Evolutionary conservation across 2,329 filamentous ascomycete species (phyloP).

Genomic region (Cytospora leucostoma): DNA sequence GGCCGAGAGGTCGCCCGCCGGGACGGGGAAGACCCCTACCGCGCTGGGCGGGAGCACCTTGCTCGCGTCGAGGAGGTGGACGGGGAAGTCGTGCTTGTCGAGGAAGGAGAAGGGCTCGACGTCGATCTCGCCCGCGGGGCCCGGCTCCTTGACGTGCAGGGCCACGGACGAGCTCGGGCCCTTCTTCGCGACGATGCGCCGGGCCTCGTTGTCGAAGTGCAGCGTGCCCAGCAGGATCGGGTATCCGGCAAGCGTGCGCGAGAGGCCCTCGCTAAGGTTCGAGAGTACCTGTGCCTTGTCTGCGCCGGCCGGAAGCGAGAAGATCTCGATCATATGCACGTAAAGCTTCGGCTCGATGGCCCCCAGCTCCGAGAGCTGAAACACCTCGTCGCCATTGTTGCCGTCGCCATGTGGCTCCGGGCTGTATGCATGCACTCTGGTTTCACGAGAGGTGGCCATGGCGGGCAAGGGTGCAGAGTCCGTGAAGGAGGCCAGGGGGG

Average conservation of each 20-base stretch:
- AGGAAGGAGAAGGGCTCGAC: constrained; percentile 12
- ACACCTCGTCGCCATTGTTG: constrained; percentile 10
- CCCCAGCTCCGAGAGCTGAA: constrained; percentile 17
- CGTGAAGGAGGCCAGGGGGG: background rate
- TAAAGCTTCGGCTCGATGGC: constrained; percentile 19
- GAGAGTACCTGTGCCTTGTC: constrained; percentile 8
- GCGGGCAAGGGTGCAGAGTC: background rate
- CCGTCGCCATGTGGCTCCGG: background rate
- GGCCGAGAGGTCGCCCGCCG: constrained; percentile 9
- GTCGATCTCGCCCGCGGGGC: constrained; percentile 1
- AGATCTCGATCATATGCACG: constrained; percentile 22
- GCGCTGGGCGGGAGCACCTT: constrained; percentile 15
- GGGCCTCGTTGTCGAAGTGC: constrained; percentile 19
- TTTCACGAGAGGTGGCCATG: constrained; percentile 8
- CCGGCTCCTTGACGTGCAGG: constrained; percentile 14
- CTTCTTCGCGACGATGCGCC: constrained; percentile 11
- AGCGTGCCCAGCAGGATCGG: constrained; percentile 14
- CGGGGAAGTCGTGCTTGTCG: constrained; percentile 20
- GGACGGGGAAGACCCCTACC: constrained; percentile 11
- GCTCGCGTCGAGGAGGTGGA: constrained; percentile 19
- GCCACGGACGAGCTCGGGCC: constrained; percentile 5
- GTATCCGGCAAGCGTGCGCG: constrained; percentile 15
- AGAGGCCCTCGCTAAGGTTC: constrained; percentile 7
- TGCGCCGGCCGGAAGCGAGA: constrained; percentile 5
- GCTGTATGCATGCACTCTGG: constrained; percentile 2